phyloP scores from a whole-genome alignment of 805 yeast species.

The Metschnikowia lunata region DNA sequence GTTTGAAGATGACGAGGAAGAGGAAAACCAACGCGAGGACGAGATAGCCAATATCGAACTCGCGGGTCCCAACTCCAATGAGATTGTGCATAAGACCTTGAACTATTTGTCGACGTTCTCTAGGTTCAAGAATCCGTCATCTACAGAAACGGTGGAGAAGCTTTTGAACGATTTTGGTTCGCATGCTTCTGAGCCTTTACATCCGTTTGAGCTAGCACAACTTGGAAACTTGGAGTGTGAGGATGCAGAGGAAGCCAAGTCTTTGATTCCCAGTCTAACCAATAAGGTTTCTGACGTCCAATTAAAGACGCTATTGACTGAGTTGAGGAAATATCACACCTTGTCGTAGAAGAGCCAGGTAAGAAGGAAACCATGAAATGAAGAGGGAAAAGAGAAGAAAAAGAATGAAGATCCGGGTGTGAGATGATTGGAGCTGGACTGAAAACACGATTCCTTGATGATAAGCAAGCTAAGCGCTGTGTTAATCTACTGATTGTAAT shows the following conservation, averaged over 20 bases:
- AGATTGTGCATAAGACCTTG: slow-evolving; percentile 86
- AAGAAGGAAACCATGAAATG: background rate
- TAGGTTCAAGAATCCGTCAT: slow-evolving; percentile 86
- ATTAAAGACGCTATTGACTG: slow-evolving; percentile 80
- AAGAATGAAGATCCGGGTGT: no score
- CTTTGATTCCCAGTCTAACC: slow-evolving; percentile 82
- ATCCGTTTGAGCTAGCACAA: slow-evolving; percentile 95
- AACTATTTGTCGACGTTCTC: slow-evolving; percentile 83
- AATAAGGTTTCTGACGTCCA: slow-evolving; percentile 83
- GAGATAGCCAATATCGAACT: slow-evolving; percentile 44
- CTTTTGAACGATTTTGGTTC: slow-evolving; percentile 65
- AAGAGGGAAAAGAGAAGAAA: no score
- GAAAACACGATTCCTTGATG: no score
- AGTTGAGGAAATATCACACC: slow-evolving; percentile 60
- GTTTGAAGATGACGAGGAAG: slow-evolving; percentile 29
- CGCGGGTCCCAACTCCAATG: slow-evolving; percentile 73
- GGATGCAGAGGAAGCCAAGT: slow-evolving; percentile 95
- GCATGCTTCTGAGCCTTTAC: slow-evolving; percentile 52
- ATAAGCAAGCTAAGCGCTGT: no score
- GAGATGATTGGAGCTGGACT: no score
- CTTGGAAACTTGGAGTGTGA: slow-evolving; percentile 88
- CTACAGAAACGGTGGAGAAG: slow-evolving; percentile 90
- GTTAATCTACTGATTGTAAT: no score
- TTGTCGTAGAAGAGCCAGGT: slow-evolving; percentile 21
- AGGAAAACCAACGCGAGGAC: slow-evolving; percentile 40